Conservation (phyloP, 2,329 filamentous ascomycete genomes). For the Emergomyces pasteurianus region DNA sequence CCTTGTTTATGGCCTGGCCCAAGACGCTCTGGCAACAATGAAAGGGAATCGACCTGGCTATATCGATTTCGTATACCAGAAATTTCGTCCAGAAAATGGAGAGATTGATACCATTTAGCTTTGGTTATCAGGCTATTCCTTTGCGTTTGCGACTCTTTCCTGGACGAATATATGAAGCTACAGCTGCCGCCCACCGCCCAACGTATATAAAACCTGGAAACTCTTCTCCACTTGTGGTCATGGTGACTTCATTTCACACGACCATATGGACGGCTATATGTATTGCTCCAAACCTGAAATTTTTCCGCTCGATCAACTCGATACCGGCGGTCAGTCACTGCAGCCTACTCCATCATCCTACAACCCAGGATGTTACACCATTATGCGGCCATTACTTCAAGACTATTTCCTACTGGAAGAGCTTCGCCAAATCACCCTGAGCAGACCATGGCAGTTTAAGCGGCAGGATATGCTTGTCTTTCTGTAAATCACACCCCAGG, state of each 20-base stretch:
- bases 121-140: background rate
- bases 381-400: background rate
- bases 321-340: background rate
- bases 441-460: background rate
- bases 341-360: background rate
- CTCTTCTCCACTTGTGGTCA: background rate
- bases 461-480: background rate
- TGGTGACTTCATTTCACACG: background rate
- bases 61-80: conserved; percentile 27
- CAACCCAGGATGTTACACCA: background rate
- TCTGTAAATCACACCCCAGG: background rate
- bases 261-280: background rate
- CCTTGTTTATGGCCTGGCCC: conserved; percentile 64
- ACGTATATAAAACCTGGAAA: background rate
- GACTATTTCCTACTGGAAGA: background rate
- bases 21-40: conserved; percentile 59
- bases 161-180: background rate
- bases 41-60: conserved; percentile 65
- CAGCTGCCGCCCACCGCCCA: background rate
- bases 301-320: background rate
- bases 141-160: background rate
- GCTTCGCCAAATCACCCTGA: background rate
- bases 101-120: background rate
- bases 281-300: background rate
- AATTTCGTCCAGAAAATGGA: background rate